These are phyloP conservation scores for Monilinia polystroma DNA, from an alignment of 2,329 filamentous ascomycete species.

Conservation along the genomic window DNA sequence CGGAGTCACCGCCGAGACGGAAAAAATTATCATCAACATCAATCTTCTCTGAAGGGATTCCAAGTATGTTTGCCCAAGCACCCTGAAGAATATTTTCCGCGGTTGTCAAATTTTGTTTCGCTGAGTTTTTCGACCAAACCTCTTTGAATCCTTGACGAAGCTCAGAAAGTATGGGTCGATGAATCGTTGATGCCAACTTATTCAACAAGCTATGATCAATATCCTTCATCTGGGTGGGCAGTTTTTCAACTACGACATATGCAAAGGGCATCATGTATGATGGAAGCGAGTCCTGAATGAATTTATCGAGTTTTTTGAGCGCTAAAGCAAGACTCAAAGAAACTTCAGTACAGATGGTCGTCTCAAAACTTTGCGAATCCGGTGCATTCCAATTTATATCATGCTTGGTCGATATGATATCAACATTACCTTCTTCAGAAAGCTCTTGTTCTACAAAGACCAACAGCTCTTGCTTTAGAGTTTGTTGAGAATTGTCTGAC, in stretches of 20 bases:
- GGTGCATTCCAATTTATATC: slow-evolving; percentile 1
- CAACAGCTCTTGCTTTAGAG: slow-evolving; percentile 12
- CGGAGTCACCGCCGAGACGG: slow-evolving; percentile 42
- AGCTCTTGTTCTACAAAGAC: slow-evolving; percentile 12
- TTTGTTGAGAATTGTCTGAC: slow-evolving; percentile 10
- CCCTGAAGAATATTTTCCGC: slow-evolving; percentile 41
- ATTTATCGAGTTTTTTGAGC: slow-evolving; percentile 46
- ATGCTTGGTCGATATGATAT: not conserved
- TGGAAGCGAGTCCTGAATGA: slow-evolving; percentile 46
- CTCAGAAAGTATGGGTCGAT: slow-evolving; percentile 26
- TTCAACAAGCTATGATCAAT: slow-evolving; percentile 40
- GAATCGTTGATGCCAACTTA: not conserved
- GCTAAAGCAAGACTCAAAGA: slow-evolving; percentile 40
- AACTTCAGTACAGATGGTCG: slow-evolving; percentile 30
- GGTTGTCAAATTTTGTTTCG: slow-evolving; percentile 35
- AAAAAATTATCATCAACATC: slow-evolving; percentile 44
- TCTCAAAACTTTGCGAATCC: slow-evolving; percentile 26
- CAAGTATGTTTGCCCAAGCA: slow-evolving; percentile 39
- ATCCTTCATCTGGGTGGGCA: slow-evolving; percentile 38
- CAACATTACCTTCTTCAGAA: not conserved
- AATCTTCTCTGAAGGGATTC: slow-evolving; percentile 37
- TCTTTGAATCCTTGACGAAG: slow-evolving; percentile 35
- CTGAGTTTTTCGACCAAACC: slow-evolving; percentile 41
- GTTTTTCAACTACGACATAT: slow-evolving; percentile 45
- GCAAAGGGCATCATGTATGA: slow-evolving; percentile 49